These are phyloP conservation scores for Silene conica DNA, from an alignment of 148 eudicot species.

Conservation along the genomic window DNA sequence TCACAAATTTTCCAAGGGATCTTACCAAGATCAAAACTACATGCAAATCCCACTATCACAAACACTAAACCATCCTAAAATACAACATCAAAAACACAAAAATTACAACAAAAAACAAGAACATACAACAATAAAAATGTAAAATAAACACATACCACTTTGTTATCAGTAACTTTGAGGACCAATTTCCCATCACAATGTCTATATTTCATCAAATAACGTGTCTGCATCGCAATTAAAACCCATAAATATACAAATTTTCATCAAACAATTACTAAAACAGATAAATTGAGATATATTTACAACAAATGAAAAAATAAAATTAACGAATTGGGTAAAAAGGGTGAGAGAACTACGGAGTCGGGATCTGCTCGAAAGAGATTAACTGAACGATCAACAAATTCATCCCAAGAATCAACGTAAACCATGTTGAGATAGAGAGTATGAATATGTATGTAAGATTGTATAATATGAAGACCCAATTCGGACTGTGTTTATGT, in stretches of 20 bases:
- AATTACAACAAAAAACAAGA: background rate
- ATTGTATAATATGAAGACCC: too few species aligned
- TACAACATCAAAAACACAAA: background rate
- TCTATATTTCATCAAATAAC: conserved; percentile 55
- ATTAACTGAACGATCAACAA: background rate
- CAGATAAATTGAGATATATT: too few species aligned
- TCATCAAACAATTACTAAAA: too few species aligned
- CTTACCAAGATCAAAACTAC: background rate
- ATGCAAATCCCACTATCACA: background rate
- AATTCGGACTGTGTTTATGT: too few species aligned
- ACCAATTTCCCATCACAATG: conserved; percentile 82
- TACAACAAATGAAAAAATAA: too few species aligned
- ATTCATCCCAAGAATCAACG: background rate
- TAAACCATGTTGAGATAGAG: background rate
- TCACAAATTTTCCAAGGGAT: background rate
- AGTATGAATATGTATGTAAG: background rate
- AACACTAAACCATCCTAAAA: background rate
- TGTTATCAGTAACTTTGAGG: conserved; percentile 77
- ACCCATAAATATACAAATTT: background rate
- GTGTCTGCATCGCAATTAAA: background rate
- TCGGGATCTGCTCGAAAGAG: background rate
- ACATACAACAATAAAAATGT: background rate
- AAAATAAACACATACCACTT: conserved; percentile 37
- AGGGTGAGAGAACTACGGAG: background rate
- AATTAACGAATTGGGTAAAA: background rate